phyloP scores from a whole-genome alignment of 805 yeast species.

The Kodamaea hsintzibuensis region DNA sequence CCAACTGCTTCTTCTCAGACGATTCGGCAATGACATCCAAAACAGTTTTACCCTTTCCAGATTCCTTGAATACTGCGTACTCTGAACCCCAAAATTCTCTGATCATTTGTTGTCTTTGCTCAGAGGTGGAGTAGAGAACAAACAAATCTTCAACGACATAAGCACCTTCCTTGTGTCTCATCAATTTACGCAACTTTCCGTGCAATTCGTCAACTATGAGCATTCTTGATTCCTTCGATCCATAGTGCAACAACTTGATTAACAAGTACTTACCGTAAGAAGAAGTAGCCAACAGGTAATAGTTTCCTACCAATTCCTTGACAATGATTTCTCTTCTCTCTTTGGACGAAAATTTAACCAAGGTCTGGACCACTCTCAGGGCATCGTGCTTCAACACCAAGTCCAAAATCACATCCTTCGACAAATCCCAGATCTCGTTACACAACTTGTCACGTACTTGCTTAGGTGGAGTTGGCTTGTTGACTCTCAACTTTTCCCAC shows the following conservation, averaged over 20 bases:
- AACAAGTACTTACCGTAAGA: slow-evolving; percentile 91
- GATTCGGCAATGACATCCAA: slow-evolving; percentile 65
- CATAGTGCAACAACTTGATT: slow-evolving; percentile 88
- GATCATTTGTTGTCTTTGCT: slow-evolving; percentile 86
- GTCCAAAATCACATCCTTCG: slow-evolving; percentile 76
- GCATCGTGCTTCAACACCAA: slow-evolving; percentile 95
- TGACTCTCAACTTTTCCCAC: slow-evolving; percentile 91
- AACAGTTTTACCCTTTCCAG: slow-evolving; percentile 62
- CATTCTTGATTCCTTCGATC: slow-evolving; percentile 77
- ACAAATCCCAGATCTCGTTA: slow-evolving; percentile 80
- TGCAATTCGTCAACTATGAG: slow-evolving; percentile 80
- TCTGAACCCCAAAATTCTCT: slow-evolving; percentile 97
- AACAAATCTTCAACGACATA: slow-evolving; percentile 93
- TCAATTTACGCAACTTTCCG: slow-evolving; percentile 85
- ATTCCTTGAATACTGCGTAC: slow-evolving; percentile 84
- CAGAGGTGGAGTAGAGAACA: slow-evolving; percentile 78
- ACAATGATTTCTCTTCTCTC: slow-evolving; percentile 75
- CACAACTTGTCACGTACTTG: slow-evolving; percentile 74
- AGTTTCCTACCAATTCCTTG: slow-evolving; percentile 68
- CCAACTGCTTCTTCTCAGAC: slow-evolving; percentile 75
- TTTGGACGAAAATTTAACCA: slow-evolving; percentile 81
- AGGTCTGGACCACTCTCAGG: slow-evolving; percentile 91
- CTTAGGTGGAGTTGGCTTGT: slow-evolving; percentile 77
- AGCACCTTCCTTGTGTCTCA: slow-evolving; percentile 98
- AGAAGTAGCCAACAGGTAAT: slow-evolving; percentile 81